Evolutionary conservation across 805 yeast genomes (phyloP).

Genomic region (Pichia pseudocactophila): DNA sequence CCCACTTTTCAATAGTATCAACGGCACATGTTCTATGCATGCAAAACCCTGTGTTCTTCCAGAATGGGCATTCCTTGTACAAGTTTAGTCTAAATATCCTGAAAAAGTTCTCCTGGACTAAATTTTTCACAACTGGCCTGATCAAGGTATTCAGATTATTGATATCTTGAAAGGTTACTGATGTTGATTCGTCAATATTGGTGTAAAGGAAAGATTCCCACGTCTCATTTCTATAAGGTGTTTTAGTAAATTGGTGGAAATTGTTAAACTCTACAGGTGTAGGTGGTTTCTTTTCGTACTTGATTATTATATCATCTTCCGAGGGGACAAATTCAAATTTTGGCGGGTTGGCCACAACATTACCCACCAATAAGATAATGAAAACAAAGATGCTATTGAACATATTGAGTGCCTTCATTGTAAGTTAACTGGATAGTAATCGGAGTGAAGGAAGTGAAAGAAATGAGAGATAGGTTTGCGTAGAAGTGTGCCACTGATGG

Average conservation of each 20-base stretch:
- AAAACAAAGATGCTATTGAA: background rate
- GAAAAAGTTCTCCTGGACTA: conserved; percentile 74
- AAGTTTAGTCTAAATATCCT: conserved; percentile 79
- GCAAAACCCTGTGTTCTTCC: conserved; percentile 76
- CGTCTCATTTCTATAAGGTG: conserved; percentile 23
- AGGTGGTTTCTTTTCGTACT: conserved; percentile 15
- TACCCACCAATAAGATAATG: background rate
- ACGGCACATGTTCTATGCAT: conserved; percentile 86
- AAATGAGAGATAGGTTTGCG: too few species aligned
- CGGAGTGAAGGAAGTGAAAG: too few species aligned
- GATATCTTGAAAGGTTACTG: conserved; percentile 35
- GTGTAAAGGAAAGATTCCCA: conserved; percentile 14
- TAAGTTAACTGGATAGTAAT: too few species aligned
- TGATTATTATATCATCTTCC: conserved; percentile 8
- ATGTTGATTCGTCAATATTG: conserved; percentile 23
- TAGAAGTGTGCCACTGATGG: conserved; percentile 6
- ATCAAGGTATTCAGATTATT: conserved; percentile 42
- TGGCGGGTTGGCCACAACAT: background rate
- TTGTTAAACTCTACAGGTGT: conserved; percentile 14
- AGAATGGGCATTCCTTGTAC: conserved; percentile 76
- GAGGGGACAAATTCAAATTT: background rate
- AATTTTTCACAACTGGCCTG: conserved; percentile 45
- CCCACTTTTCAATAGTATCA: conserved; percentile 69
- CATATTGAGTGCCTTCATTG: background rate
- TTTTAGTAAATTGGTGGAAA: conserved; percentile 24